Evolutionary conservation across 2,329 filamentous ascomycete genomes (phyloP).

Genomic region (Fusarium nisikadoi): DNA sequence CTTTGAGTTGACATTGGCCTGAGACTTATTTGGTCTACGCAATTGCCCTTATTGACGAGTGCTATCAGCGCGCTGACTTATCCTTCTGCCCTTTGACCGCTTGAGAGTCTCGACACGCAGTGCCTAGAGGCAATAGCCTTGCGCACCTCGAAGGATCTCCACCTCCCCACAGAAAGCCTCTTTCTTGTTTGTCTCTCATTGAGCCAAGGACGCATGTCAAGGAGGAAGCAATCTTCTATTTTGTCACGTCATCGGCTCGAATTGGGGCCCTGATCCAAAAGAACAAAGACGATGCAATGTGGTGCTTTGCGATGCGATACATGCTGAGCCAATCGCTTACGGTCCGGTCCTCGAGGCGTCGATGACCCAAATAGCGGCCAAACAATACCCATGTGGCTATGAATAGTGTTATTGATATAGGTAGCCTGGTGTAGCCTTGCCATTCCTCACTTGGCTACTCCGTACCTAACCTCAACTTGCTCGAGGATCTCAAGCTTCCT

Average conservation of each 20-base stretch:
- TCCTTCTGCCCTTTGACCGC: not conserved
- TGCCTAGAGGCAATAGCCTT: constrained; percentile 28
- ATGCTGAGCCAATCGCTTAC: constrained; percentile 11
- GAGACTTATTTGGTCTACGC: not conserved
- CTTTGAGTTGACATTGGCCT: not conserved
- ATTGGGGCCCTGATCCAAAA: not conserved
- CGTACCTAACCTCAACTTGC: not conserved
- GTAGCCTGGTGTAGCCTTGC: constrained; percentile 1
- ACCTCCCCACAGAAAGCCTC: constrained; percentile 7
- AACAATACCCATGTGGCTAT: not conserved
- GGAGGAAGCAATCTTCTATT: not conserved
- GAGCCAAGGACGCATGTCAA: not conserved
- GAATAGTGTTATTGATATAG: not conserved
- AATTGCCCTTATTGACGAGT: not conserved
- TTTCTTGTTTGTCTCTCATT: constrained; percentile 10
- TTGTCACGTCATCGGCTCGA: not conserved
- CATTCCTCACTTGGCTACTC: not conserved
- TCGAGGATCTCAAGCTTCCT: constrained; percentile 8
- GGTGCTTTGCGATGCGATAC: not conserved
- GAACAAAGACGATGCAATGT: constrained; percentile 5
- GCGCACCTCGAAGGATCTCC: constrained; percentile 16
- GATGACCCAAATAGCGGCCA: not conserved
- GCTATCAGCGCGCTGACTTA: not conserved
- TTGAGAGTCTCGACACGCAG: not conserved
- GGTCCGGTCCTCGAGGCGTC: constrained; percentile 16